Base-by-base conservation (phyloP, 192 early-diverging fungal species). In the Umbelopsis sp. region DNA sequence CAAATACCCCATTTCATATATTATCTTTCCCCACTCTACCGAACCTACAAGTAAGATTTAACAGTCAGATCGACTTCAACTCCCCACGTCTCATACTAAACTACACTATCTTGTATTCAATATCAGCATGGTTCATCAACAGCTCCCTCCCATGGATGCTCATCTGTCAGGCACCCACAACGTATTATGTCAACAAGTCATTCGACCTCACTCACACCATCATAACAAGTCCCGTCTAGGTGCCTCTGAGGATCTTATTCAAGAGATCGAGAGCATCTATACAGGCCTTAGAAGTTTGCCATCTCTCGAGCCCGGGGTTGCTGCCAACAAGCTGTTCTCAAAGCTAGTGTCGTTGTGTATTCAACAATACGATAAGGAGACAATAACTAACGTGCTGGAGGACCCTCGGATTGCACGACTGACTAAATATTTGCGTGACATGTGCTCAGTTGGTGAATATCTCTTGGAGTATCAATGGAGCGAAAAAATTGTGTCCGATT, bases 371-470 rank as follows among this genome's bases (percentile, higher is more conserved):
- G 55, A 72, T 3, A 30, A 50, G 5, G 12, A 20, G 1, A 64
- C 52, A 10, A 48, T 69, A 2, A 27, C 25, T 15, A 2, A 21
- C 13, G 71, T 77, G 0, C 35, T 77, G 2, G 33, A 50, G 3
- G 5, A 71, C n/a, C 33, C 64, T 6, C 37, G 4, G 6, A 69
- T 72, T 1, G 15, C 46, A 12, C 2, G 11, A 3, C 15, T 77
- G 21, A n/a, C 47, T 0, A 18, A 51, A 13, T 41, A 52, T 16
- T 49, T 77, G 33, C 66, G 70, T 46, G 18, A 16, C 3, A 22
- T 77, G n/a, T 71, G 70, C 44, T 69, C 67, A 16, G 23, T 27
- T 4, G 75, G 70, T 11, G 75, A 77, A 46, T 71, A 69, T 23
- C 47, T 69, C 1, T 33, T 77, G 41, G 75, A 77, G 44, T 33